Evolutionary conservation across 768 basidiomycete species (phyloP), one percentile per base, ranked within the genome.

Genomic region (Pseudohyphozyma bogoriensis): DNA sequence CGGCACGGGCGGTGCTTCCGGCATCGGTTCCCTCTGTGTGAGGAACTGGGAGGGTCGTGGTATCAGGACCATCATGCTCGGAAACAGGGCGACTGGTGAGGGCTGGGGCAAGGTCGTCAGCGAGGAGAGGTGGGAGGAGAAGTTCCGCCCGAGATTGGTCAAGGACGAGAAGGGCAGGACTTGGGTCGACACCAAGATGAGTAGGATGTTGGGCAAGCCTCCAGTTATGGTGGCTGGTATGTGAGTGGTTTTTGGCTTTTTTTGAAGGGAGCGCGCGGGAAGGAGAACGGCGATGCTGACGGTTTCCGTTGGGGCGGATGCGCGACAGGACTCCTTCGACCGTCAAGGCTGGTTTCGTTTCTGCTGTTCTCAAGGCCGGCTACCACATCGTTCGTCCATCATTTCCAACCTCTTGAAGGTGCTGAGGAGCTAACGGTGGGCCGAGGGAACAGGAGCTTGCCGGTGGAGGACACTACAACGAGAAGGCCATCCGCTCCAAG

Each of bases 141-240:
- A 85, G 73, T 96, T 81, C 76, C 80, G 82, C 10, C 92, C 95
- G 7, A 77, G 78, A 52, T 77, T 99, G 35, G 85, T 96, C 51
- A 90, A 87, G 76, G 93, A 89, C 12, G 89, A 88, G 67, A 90
- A 97, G 74, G 95, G 95, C 37, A 84, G 82, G 63, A 77, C 97
- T 55, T 85, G 92, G 73, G 80, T 99, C 69, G 91, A 99, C 74
- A 96, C 93, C 0, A 86, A 90, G 6, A 93, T 96, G 80, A 93
- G 93, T 52, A 87, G 95, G 61, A 81, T 99, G 46, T 75, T 99
- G 45, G 89, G 90, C 69, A 99, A 97, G 77, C 84, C 95, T 4
- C 95, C 95, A 36, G 86, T 99, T 75, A 97, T 97, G 95, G 91
- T 99, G 40, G 93, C 92, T 51, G 95, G 95, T 60, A 97, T 99